Conservation (phyloP, 768 basidiomycete species). For the Termitomyces sp. region DNA sequence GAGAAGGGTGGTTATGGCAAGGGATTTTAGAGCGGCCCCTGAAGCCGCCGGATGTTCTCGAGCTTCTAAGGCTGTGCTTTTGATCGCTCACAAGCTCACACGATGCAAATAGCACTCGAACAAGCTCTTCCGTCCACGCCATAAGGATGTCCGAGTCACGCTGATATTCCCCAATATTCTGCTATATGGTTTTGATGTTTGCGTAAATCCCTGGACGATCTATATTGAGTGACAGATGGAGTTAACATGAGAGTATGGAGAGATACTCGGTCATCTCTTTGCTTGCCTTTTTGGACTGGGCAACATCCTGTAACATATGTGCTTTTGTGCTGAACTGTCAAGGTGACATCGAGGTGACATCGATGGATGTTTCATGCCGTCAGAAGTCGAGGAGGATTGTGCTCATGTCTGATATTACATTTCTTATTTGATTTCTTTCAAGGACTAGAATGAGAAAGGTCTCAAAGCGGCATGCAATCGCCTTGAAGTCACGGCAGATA, state of each 20-base stretch:
- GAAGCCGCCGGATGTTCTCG: background rate
- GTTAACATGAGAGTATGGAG: background rate
- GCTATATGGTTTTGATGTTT: background rate
- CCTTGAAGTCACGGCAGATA: too few relatives aligned
- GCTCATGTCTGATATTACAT: background rate
- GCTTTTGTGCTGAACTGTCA: background rate
- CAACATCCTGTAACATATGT: background rate
- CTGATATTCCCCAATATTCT: background rate
- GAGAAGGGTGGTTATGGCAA: slow-evolving; percentile 56
- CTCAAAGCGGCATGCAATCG: background rate
- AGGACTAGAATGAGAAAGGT: background rate
- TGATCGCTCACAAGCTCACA: background rate
- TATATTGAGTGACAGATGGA: background rate
- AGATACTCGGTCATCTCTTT: background rate
- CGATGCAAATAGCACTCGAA: background rate
- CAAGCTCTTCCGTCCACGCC: background rate
- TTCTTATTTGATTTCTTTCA: background rate
- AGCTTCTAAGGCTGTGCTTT: background rate
- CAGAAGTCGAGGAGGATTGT: background rate
- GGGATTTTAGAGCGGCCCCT: slow-evolving; percentile 33
- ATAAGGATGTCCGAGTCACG: background rate
- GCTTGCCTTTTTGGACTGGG: background rate
- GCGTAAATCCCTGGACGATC: background rate
- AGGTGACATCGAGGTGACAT: too few relatives aligned
- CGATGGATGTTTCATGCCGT: background rate